Evolutionary conservation across 2,329 filamentous ascomycete genomes (phyloP), one percentile per base, ranked within the genome.

Genomic region (Exophiala spinifera): DNA sequence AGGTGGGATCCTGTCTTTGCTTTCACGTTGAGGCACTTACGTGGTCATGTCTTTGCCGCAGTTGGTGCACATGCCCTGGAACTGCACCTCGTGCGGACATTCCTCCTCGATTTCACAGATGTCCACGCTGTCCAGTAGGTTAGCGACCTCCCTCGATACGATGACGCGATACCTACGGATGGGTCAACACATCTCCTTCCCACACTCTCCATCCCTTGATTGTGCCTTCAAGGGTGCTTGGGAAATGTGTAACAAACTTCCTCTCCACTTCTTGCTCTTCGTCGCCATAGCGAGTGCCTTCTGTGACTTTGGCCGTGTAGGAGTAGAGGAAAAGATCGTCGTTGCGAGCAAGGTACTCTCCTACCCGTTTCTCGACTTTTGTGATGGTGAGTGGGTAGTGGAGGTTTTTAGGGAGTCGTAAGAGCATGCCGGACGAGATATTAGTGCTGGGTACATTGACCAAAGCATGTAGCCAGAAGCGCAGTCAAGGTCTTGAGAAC

Each of bases 31-130:
- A 7, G 6, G 15, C 37, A 68, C 78, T 61, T 74, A 82, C 79
- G 90, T 85, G 51, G 89, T 96, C 91, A 99, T 96, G 73, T 97
- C 91, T 72, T 92, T 90, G 60, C 94, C 94, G 72, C 94, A 99
- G 59, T 91, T 82, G 55, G 85, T 90, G 74, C 94, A 99, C 62
- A 99, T 81, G 42, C 91, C 91, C 53, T 88, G 87, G 67, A 89
- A 96, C 71, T 97, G 92, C 37, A 95, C 81, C 65, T 92, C 88
- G 73, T 99, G 94, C 25, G 87, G 82, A 72, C 94, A 99, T 53
- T 88, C 84, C 75, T 99, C 94, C 65, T 96, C 88, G 50, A 99
- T 87, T 56, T 90, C 85, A 56, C 91, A 82, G 58, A 87, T 71
- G 19, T 77, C 72, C 31, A 79, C 70, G 21, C 81, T 83, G 59